Evolutionary conservation across 805 yeast species (phyloP).

Genomic region (Candida ficus): DNA sequence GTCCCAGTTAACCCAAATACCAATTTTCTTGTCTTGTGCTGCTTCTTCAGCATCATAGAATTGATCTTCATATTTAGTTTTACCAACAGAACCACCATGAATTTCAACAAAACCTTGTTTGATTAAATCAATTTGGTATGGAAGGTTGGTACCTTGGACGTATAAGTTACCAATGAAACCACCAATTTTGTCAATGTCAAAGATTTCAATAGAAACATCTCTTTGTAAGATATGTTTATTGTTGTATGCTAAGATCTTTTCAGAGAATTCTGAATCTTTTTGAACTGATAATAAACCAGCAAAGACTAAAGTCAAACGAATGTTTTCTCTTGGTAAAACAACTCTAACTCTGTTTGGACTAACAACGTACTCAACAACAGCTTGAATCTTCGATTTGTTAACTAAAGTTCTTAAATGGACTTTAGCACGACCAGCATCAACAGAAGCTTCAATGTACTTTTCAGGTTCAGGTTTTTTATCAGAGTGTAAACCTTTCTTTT

Average conservation of each 20-base stretch:
- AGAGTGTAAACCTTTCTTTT: conserved; percentile 57
- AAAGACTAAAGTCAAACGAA: conserved; percentile 61
- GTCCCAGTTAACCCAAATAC: conserved; percentile 64
- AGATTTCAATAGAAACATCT: conserved; percentile 65
- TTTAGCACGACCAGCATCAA: conserved; percentile 63
- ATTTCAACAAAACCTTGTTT: conserved; percentile 58
- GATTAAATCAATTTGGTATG: conserved; percentile 54
- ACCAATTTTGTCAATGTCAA: conserved; percentile 70
- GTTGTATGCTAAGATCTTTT: conserved; percentile 50
- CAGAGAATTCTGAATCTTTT: conserved; percentile 34
- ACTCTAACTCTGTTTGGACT: conserved; percentile 66
- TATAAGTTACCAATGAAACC: conserved; percentile 73
- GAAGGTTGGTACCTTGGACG: conserved; percentile 43
- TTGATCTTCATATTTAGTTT: conserved; percentile 49
- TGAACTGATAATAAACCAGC: conserved; percentile 58
- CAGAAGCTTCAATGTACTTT: conserved; percentile 76
- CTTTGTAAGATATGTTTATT: conserved; percentile 59
- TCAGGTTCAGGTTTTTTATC: conserved; percentile 52
- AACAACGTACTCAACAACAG: conserved; percentile 66
- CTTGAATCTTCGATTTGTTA: conserved; percentile 59
- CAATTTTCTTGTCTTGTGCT: conserved; percentile 51
- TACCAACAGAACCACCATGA: conserved; percentile 60
- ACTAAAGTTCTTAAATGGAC: conserved; percentile 67
- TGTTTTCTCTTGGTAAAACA: conserved; percentile 64
- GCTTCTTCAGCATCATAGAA: conserved; percentile 55